phyloP scores from a whole-genome alignment of 202 grass and related monocot species.

The Bolboschoenoplectus hybrid region DNA sequence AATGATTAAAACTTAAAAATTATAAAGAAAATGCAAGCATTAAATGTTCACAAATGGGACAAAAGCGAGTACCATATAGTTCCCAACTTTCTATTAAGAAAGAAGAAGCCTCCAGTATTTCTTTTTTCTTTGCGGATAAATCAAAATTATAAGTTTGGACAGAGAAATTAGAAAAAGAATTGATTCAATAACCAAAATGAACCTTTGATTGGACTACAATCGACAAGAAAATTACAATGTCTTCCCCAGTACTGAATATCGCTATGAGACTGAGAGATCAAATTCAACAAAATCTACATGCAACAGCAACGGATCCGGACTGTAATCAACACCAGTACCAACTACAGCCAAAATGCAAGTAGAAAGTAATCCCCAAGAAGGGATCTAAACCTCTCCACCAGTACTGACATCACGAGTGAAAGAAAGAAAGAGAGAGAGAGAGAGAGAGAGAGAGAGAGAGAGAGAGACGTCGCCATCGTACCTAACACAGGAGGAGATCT shows the following conservation, averaged over 20 bases:
- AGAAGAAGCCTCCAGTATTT: not conserved
- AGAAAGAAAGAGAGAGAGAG: conserved; percentile 33
- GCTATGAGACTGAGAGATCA: conserved; percentile 8
- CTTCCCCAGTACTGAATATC: not conserved
- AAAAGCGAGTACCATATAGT: not conserved
- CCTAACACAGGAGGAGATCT: conserved; percentile 43
- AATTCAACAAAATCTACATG: conserved; percentile 26
- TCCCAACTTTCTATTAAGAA: not conserved
- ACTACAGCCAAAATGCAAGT: conserved; percentile 9
- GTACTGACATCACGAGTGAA: conserved; percentile 32
- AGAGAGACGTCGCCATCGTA: conserved; percentile 34
- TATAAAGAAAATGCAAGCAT: not conserved
- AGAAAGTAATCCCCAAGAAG: not conserved
- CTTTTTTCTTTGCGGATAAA: not conserved
- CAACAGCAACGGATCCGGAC: conserved; percentile 23
- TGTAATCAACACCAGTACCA: conserved; percentile 19
- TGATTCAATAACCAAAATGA: conserved; percentile 15
- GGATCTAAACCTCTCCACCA: conserved; percentile 26
- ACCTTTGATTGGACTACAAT: not conserved
- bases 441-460: conserved; percentile 32
- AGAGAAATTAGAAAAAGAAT: not conserved
- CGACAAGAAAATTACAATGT: not conserved
- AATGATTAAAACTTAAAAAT: not conserved
- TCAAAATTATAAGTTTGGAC: not conserved
- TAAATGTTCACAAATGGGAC: conserved; percentile 1